These are phyloP conservation scores for Russula lepida DNA, from an alignment of 768 basidiomycete genomes.

Conservation along the genomic window DNA sequence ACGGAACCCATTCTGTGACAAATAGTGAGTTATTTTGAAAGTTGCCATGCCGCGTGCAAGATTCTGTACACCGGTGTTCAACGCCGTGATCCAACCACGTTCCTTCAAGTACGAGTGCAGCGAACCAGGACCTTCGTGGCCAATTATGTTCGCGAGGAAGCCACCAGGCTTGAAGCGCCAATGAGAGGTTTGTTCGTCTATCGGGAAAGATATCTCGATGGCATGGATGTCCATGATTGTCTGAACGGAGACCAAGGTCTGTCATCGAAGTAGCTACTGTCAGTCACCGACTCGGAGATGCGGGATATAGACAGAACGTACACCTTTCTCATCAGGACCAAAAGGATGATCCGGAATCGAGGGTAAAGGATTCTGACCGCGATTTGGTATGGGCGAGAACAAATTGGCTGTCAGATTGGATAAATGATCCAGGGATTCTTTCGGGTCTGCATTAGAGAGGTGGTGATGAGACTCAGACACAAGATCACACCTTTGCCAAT, in stretches of 20 bases:
- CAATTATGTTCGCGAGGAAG: conserved; percentile 74
- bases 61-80: conserved; percentile 61
- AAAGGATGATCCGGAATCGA: conserved; percentile 68
- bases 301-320: conserved; percentile 32
- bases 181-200: conserved; percentile 61
- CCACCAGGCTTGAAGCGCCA: conserved; percentile 73
- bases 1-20: conserved; percentile 87
- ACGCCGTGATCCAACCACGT: conserved; percentile 75
- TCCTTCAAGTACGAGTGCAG: conserved; percentile 83
- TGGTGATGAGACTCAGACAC: not conserved
- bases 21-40: conserved; percentile 73
- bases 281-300: not conserved
- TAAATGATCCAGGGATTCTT: conserved; percentile 72
- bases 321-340: conserved; percentile 61
- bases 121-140: conserved; percentile 91
- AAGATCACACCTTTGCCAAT: conserved; percentile 60
- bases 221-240: conserved; percentile 84
- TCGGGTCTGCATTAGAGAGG: conserved; percentile 4
- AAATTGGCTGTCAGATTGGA: conserved; percentile 49
- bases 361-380: conserved; percentile 49
- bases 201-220: conserved; percentile 72
- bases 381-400: conserved; percentile 68
- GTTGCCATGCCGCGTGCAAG: conserved; percentile 80
- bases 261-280: conserved; percentile 17
- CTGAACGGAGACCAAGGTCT: conserved; percentile 80